Evolutionary conservation across 1,139 yeast species (phyloP).

Genomic region (Taphrina pruni): DNA sequence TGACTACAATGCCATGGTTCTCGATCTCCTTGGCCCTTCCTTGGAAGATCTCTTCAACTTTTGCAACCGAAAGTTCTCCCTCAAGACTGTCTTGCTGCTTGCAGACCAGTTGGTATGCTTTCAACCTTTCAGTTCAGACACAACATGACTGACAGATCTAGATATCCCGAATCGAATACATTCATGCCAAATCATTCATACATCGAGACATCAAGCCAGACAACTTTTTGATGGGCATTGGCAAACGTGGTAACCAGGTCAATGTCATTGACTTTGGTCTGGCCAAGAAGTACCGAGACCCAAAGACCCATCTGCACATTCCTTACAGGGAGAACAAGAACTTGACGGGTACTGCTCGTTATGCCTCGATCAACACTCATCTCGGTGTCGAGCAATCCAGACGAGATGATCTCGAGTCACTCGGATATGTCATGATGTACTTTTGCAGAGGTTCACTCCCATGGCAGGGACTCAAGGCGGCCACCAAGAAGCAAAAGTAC

Average conservation of each 20-base stretch:
- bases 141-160: conserved; percentile 10
- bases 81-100: conserved; percentile 86
- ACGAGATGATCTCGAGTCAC: conserved; percentile 92
- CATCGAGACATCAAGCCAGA: conserved; percentile 92
- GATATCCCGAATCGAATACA: conserved; percentile 89
- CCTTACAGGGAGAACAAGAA: conserved; percentile 96
- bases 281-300: conserved; percentile 94
- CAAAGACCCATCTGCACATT: conserved; percentile 91
- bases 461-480: conserved; percentile 99
- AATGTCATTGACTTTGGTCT: conserved; percentile 97
- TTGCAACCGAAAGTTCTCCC: conserved; percentile 90
- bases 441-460: conserved; percentile 93
- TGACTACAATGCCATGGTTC: conserved; percentile 95
- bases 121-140: background rate
- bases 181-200: conserved; percentile 93
- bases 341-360: conserved; percentile 96
- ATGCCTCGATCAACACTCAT: conserved; percentile 94
- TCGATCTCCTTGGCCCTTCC: conserved; percentile 93
- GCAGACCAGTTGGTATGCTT: conserved; percentile 76
- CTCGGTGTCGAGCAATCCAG: conserved; percentile 95
- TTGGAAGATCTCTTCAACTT: conserved; percentile 94
- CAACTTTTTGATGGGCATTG: conserved; percentile 95
- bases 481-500: conserved; percentile 93
- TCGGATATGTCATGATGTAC: conserved; percentile 94
- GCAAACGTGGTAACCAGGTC: conserved; percentile 92